Conservation (phyloP, 2,329 filamentous ascomycete species). For the Penicillium brasilianum region DNA sequence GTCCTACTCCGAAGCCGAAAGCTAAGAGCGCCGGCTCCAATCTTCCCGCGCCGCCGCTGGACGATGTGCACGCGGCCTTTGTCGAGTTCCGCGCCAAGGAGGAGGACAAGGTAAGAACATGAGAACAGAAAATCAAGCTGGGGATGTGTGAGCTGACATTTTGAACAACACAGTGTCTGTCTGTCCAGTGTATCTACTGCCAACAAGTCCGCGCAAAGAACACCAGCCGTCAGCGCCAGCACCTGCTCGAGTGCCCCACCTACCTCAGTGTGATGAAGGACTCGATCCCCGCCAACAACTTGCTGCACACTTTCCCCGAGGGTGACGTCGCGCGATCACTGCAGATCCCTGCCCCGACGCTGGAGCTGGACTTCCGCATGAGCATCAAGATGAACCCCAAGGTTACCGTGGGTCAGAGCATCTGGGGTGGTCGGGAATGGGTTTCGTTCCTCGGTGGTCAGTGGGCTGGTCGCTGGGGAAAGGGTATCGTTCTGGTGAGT, state of each 20-base stretch:
- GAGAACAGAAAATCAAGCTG: neutral
- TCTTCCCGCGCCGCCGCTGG: conserved; percentile 53
- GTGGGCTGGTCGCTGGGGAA: conserved; percentile 59
- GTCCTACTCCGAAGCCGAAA: conserved; percentile 46
- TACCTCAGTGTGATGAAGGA: conserved; percentile 60
- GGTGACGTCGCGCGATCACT: conserved; percentile 55
- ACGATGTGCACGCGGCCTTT: conserved; percentile 56
- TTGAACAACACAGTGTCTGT: conserved; percentile 47
- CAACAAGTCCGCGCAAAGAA: conserved; percentile 57
- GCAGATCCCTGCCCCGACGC: conserved; percentile 52
- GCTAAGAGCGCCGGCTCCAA: conserved; percentile 45
- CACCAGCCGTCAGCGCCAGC: conserved; percentile 56
- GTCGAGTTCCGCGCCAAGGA: conserved; percentile 55
- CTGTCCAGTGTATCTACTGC: conserved; percentile 57
- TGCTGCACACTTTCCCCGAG: conserved; percentile 57
- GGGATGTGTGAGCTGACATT: neutral
- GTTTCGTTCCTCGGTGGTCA: conserved; percentile 57
- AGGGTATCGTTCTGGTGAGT: conserved; percentile 56
- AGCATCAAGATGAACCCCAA: conserved; percentile 59
- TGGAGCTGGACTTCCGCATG: conserved; percentile 60
- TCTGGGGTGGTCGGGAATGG: conserved; percentile 59
- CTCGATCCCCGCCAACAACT: conserved; percentile 57
- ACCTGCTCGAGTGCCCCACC: conserved; percentile 55
- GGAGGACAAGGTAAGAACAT: conserved; percentile 49
- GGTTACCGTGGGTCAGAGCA: conserved; percentile 51